A percentile compares a stretch with the other conserved stretches of the same genome.
Evolutionary conservation across 2,329 filamentous ascomycete species (phyloP).

Genomic region (Ilyonectria mors-panacis): DNA sequence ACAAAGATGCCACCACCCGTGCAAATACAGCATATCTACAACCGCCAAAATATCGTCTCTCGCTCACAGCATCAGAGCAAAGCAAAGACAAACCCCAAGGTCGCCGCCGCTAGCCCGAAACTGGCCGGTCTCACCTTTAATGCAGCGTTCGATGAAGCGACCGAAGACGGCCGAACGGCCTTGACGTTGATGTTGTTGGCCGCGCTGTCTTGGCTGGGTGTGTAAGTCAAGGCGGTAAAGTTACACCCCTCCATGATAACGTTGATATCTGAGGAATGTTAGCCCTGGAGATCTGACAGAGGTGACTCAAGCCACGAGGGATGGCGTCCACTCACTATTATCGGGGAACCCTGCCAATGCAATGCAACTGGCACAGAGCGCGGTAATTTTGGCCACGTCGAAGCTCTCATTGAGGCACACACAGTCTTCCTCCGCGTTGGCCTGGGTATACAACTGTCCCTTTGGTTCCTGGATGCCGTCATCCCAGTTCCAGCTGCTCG

Average conservation of each 20-base stretch:
- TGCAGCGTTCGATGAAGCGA: conserved; percentile 21
- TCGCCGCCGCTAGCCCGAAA: background rate
- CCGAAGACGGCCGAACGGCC: conserved; percentile 48
- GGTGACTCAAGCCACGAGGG: background rate
- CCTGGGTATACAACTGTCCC: conserved; percentile 35
- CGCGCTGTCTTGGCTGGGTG: conserved; percentile 48
- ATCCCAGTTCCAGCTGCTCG: conserved; percentile 25
- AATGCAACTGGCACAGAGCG: conserved; percentile 58
- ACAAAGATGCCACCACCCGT: conserved; percentile 21
- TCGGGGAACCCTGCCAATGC: conserved; percentile 48
- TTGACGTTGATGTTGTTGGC: conserved; percentile 54
- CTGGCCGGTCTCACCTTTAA: background rate
- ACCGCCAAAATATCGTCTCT: background rate
- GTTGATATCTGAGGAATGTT: conserved; percentile 50
- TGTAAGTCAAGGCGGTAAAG: conserved; percentile 51
- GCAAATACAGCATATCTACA: conserved; percentile 32
- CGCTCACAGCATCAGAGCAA: background rate
- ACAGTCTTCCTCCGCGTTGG: conserved; percentile 53
- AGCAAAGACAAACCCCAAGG: background rate
- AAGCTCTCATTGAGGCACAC: conserved; percentile 59
- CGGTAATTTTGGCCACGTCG: conserved; percentile 56
- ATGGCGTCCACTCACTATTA: conserved; percentile 50
- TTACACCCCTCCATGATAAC: conserved; percentile 55
- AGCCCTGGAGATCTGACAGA: background rate
- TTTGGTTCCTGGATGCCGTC: conserved; percentile 32